phyloP scores from a whole-genome alignment of 2,329 filamentous ascomycete genomes.

The Diatrype stigma region DNA sequence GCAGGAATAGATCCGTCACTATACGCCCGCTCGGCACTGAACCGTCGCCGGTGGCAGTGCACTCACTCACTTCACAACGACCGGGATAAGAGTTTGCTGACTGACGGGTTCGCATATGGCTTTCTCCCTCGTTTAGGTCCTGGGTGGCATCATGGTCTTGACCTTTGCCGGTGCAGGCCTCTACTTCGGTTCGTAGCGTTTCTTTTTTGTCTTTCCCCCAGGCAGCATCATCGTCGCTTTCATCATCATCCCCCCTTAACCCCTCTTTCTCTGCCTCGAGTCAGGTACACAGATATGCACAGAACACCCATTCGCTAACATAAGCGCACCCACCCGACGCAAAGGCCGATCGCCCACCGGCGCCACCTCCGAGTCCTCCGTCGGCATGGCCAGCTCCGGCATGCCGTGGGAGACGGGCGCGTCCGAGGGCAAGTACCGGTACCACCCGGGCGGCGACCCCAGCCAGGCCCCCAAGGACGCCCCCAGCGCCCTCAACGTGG shows the following conservation, averaged over 20 bases:
- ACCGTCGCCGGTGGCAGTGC: too few species aligned
- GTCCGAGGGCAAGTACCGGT: constrained; percentile 65
- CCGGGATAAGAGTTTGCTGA: too few species aligned
- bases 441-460: constrained; percentile 81
- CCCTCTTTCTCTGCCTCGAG: constrained; percentile 3
- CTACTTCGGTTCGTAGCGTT: constrained; percentile 65
- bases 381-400: constrained; percentile 68
- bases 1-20: too few species aligned
- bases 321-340: not conserved
- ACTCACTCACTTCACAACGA: too few species aligned
- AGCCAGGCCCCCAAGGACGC: constrained; percentile 76
- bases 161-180: constrained; percentile 85
- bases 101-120: constrained; percentile 14
- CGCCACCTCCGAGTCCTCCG: constrained; percentile 73
- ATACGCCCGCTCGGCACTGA: too few species aligned
- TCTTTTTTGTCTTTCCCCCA: too few species aligned
- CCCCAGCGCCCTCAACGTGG: constrained; percentile 90
- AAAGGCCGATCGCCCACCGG: constrained; percentile 79
- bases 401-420: constrained; percentile 87
- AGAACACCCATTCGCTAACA: too few species aligned
- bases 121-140: constrained; percentile 60
- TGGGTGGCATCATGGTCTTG: constrained; percentile 85
- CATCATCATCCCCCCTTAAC: constrained; percentile 7
- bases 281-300: too few species aligned
- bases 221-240: too few species aligned